Base-by-base conservation (phyloP, 257 asterid genomes). In the Coffea eugenioides region DNA sequence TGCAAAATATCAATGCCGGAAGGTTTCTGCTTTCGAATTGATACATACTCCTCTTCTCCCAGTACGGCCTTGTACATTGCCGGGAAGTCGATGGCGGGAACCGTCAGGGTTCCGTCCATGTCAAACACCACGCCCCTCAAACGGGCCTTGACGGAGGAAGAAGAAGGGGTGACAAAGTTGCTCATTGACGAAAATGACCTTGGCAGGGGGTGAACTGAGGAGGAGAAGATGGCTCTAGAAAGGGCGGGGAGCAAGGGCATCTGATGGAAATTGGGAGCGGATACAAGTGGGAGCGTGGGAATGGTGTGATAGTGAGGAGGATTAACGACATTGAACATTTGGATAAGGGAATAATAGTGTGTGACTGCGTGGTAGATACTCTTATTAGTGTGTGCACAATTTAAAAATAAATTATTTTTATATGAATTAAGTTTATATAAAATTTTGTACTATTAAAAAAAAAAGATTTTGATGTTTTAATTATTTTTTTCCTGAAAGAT, bases 91-190 rank as follows among this genome's bases (percentile, higher is more conserved):
- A 95, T 95, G 71, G 86, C 98, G 78, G 99, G 99, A 10, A 95
- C 94, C 23, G 99, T 95, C 51, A 95, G 84, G 79, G 99, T 95
- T 75, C 99, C 98, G 81, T 95, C 99, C 98, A 95, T 95, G 88
- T 95, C 99, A 88, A 95, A 95, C 75, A 93, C 97, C 45, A 95
- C 89, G 76, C 99, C 99, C 12, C 93, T 87, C 23, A 95, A 84
- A 49, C 88, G 91, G 81, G 92, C 36, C 83, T 87, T 89, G 83
- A 74, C 34, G 80, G 73, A 76, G 75, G 57, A n/a, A 48, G 46
- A 74, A 77, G 87, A 5, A 45, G 75, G 61, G 73, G 83, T 11
- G 80, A 41, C 39, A 69, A 87, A 21, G 59, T 87, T 59, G 3
- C 90, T 81, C 98, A 94, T 94, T 79, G 94, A 88, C 83, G 85